phyloP scores from a whole-genome alignment of 2,329 filamentous ascomycete genomes.

The Fusarium sterilihyphosum region DNA sequence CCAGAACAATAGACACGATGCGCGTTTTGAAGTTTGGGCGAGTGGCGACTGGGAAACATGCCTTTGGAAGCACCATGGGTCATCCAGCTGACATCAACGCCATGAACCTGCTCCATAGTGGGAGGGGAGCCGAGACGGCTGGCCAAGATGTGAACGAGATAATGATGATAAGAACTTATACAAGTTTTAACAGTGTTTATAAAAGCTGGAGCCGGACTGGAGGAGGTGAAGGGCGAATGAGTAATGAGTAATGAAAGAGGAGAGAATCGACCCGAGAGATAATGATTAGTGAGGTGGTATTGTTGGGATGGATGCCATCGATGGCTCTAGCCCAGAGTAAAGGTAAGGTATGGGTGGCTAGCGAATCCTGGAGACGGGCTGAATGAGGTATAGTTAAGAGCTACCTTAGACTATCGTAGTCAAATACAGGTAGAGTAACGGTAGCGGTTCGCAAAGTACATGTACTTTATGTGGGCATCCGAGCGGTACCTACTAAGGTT shows the following conservation, averaged over 20 bases:
- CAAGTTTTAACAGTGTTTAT: not conserved
- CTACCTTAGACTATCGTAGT: conserved; percentile 11
- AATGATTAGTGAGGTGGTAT: conserved; percentile 23
- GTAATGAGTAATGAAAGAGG: conserved; percentile 12
- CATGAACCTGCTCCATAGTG: conserved; percentile 82
- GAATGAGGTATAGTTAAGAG: conserved; percentile 25
- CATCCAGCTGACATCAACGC: conserved; percentile 91
- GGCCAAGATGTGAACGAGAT: conserved; percentile 2
- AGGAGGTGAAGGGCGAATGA: not conserved
- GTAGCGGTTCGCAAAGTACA: conserved; percentile 28
- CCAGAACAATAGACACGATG: conserved; percentile 5
- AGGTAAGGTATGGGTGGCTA: conserved; percentile 15
- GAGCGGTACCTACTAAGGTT: not conserved
- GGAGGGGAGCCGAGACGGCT: conserved; percentile 23
- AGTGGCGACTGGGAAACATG: conserved; percentile 55
- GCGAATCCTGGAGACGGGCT: conserved; percentile 38
- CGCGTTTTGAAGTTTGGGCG: conserved; percentile 21
- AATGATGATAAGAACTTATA: conserved; percentile 13
- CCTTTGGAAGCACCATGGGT: conserved; percentile 84
- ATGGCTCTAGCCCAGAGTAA: conserved; percentile 2
- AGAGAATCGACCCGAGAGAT: conserved; percentile 23
- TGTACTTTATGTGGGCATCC: conserved; percentile 24
- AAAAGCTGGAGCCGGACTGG: not conserved
- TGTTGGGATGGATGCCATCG: conserved; percentile 14
- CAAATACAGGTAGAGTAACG: conserved; percentile 5